Evolutionary conservation across 768 basidiomycete genomes (phyloP), one percentile per base, ranked within the genome.

Genomic region (Hydnum rufescens): DNA sequence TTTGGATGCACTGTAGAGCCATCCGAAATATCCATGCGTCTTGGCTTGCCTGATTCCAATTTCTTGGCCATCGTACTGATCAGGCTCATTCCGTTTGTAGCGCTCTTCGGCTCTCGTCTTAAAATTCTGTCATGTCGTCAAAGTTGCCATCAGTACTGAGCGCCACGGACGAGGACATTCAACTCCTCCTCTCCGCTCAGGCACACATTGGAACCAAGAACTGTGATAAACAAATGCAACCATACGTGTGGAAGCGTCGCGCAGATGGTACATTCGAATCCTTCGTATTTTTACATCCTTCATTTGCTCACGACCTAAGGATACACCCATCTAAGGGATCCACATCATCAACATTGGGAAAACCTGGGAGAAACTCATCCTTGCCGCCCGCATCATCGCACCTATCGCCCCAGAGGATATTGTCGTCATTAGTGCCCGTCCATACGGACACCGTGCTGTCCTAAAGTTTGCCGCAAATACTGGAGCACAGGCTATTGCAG

Each of bases 301-400:
- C 42, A 54, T 57, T 29, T 39, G 22, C 39, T 53, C n/a, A 31
- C 30, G 42, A n/a, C 42, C 8, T 49, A 19, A 32, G 8, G 44
- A 49, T 55, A n/a, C n/a, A n/a, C n/a, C 47, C 51, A 30, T 16
- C 51, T 23, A 67, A 95, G 92, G 92, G 59, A 87, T 96, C 68
- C 82, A 99, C 72, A 71, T 99, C 64, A 68, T 96, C 62, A 95
- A 97, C 79, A 83, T 97, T 60, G 95, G 95, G 64, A 99, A 97
- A 77, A 99, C 93, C 58, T 97, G 92, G 92, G 93, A 96, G 71
- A 99, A 99, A 70, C 77, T 99, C 59, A 90, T 97, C 58, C 76
- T 99, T 61, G 95, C 95, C 55, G 95, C 95, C 57, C 88, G 95
- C 66, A 77, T 97, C 63, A 92, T 97, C 62, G 92, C 92, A 60